Percentiles rank a stretch among this genome's conserved stretches.
Evolutionary conservation across 192 early-diverging fungal species (phyloP).

Genomic region (Chytriomyces sp.): DNA sequence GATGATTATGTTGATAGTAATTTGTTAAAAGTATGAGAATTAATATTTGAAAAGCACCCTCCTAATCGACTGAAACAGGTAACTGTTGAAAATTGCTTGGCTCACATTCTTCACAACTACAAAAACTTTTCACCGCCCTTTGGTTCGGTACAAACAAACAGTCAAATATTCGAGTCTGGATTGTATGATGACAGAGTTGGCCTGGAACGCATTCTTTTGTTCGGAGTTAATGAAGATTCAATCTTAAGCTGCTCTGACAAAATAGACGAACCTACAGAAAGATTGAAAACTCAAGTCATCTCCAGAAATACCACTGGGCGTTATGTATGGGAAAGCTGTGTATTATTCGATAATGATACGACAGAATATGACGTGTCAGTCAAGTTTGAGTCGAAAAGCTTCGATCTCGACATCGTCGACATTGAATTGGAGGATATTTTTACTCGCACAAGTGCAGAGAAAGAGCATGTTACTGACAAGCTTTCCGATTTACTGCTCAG

Average conservation of each 20-base stretch:
- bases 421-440: background rate
- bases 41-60: slow-evolving; percentile 2
- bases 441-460: background rate
- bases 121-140: slow-evolving; percentile 64
- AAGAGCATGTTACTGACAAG: background rate
- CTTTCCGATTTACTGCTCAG: background rate
- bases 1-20: slow-evolving; percentile 30
- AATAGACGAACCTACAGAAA: background rate
- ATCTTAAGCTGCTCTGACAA: slow-evolving; percentile 48
- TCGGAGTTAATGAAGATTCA: slow-evolving; percentile 72
- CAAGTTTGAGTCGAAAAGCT: background rate
- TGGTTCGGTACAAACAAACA: slow-evolving; percentile 61
- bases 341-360: slow-evolving; percentile 63
- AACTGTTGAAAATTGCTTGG: slow-evolving; percentile 67
- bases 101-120: slow-evolving; percentile 73
- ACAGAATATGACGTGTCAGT: background rate
- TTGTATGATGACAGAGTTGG: slow-evolving; percentile 30
- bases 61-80: slow-evolving; percentile 47
- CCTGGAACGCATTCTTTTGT: slow-evolving; percentile 61
- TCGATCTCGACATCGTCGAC: background rate
- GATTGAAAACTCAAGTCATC: slow-evolving; percentile 58
- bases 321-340: slow-evolving; percentile 77
- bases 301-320: slow-evolving; percentile 77
- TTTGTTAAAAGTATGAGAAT: slow-evolving; percentile 21
- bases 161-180: slow-evolving; percentile 41